Evolutionary conservation across 2,329 filamentous ascomycete species (phyloP), one percentile per base, ranked within the genome.

Genomic region (Lizonia empirigonia): DNA sequence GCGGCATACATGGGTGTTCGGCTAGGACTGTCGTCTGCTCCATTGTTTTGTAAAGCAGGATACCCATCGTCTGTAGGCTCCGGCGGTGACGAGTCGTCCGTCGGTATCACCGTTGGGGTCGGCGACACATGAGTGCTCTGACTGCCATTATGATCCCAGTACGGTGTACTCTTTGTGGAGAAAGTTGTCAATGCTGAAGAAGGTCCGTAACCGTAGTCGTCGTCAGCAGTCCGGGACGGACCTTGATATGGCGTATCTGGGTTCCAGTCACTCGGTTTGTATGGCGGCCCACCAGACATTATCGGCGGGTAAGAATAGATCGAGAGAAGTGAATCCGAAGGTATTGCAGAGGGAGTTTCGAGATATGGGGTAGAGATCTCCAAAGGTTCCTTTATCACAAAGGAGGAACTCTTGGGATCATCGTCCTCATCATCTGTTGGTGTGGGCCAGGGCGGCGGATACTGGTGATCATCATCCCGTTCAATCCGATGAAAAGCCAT

Each of bases 1-100:
- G 58, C 65, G 18, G 60, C 64, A 34, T 67, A 67, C 13, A 65
- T 22, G 3, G 62, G 52, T 8, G 37, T 45, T 18, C 56, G 45
- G 19, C 55, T 57, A 8, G 50, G 23, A 7, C 49, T 29, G n/a
- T 53, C 47, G 19, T 51, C 46, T 24, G 42, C 22, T 42, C 33
- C 46, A 16, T 50, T 19, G n/a, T 37, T 42, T 2, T 39, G 33
- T 3, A 48, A 20, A 13, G 10, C 33, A 35, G 15, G 35, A 22
- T 27, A 7, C 6, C 32, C 23, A 6, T 46, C 34, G 16, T 46
- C 13, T 30, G 58, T 30, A 5, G 46, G 30, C 19, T 34, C 16
- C n/a, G 51, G 33, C 16, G 51, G 23, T 10, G 24, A 34, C 15
- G 23, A 5, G 9, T 36, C 37, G 3, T 19, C 34, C 0, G 48